phyloP scores from a whole-genome alignment of 306 rosid genomes.

The Hippophae rhamnoides region DNA sequence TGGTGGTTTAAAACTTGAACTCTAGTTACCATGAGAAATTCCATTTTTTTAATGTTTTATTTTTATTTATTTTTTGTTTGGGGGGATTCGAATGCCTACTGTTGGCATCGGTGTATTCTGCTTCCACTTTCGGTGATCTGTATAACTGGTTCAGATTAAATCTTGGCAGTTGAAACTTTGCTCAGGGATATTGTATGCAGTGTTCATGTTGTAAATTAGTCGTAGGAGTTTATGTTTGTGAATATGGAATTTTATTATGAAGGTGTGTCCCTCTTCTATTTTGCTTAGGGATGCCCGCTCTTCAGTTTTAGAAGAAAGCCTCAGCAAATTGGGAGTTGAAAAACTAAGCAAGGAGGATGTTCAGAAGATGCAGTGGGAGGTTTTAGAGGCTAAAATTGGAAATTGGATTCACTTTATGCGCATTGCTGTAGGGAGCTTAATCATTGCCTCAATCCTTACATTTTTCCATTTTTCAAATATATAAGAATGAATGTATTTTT shows the following conservation, averaged over 20 bases:
- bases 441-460: slow-evolving; percentile 2
- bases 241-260: not conserved
- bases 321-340: slow-evolving; percentile 83
- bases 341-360: slow-evolving; percentile 94
- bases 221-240: not conserved
- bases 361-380: slow-evolving; percentile 95
- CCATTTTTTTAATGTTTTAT: too few species aligned
- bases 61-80: too few species aligned
- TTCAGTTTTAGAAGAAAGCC: slow-evolving; percentile 81
- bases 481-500: not conserved
- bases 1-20: too few species aligned
- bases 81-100: too few species aligned
- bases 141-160: too few species aligned
- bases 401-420: slow-evolving; percentile 99
- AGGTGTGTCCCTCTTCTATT: slow-evolving; percentile 11
- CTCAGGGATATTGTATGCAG: not conserved
- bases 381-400: slow-evolving; percentile 97
- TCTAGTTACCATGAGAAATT: too few species aligned
- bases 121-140: too few species aligned
- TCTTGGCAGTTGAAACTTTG: not conserved
- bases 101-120: too few species aligned
- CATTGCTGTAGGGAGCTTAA: slow-evolving; percentile 60
- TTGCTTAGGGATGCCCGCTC: slow-evolving; percentile 70
- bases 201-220: not conserved
- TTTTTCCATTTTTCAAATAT: too few species aligned